phyloP scores from a whole-genome alignment of 106 monocot genomes.

The Acanthochlamys bracteata region DNA sequence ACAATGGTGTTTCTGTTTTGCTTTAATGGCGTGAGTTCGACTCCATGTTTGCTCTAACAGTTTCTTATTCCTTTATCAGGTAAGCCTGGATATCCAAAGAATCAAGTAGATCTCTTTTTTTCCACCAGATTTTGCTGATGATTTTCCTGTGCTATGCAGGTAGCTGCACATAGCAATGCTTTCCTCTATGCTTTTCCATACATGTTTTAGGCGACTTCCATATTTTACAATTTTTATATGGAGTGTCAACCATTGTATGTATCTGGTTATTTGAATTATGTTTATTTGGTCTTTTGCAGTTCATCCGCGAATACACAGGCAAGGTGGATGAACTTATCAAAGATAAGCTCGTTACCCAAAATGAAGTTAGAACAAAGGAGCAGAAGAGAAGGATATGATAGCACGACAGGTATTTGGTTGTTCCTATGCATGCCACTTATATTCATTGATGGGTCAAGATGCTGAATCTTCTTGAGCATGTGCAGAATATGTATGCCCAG shows the following conservation, averaged over 20 bases:
- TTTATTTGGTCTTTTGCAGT: slow-evolving; percentile 27
- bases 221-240: not conserved
- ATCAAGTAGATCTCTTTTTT: slow-evolving; percentile 96
- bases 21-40: no score
- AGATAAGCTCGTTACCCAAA: slow-evolving; percentile 69
- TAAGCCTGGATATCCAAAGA: slow-evolving; percentile 89
- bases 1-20: no score
- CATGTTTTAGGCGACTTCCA: slow-evolving; percentile 57
- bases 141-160: slow-evolving; percentile 99
- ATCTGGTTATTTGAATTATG: not conserved
- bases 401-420: slow-evolving; percentile 73
- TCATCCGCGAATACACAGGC: slow-evolving; percentile 87
- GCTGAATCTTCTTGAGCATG: not conserved
- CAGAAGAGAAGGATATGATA: slow-evolving; percentile 88
- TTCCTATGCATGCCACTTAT: not conserved
- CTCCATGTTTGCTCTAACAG: no score
- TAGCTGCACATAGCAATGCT: slow-evolving; percentile 64
- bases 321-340: slow-evolving; percentile 95
- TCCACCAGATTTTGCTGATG: slow-evolving; percentile 97
- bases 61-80: slow-evolving; percentile 30
- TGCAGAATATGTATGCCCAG: slow-evolving; percentile 99
- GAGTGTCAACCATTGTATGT: not conserved
- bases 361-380: slow-evolving; percentile 76
- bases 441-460: no score
- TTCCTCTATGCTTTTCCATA: slow-evolving; percentile 95